Evolutionary conservation across 2,329 filamentous ascomycete species (phyloP).

Genomic region (Neonectria sp.): DNA sequence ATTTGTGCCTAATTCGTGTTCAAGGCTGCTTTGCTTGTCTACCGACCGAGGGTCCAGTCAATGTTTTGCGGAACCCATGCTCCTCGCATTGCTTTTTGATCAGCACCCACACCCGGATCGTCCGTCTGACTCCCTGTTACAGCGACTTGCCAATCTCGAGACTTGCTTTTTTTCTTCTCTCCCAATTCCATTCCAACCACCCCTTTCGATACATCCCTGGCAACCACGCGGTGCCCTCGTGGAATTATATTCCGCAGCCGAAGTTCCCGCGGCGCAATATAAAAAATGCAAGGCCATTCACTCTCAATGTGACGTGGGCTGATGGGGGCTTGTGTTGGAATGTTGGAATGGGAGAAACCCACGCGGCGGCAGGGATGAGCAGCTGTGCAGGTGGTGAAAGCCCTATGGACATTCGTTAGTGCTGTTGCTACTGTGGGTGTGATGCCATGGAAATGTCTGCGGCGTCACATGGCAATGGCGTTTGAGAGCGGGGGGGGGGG

Average conservation of each 20-base stretch:
- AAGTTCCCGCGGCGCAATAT: not conserved
- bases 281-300: not conserved
- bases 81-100: constrained; percentile 5
- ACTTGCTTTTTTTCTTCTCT: not conserved
- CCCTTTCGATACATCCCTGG: not conserved
- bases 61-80: not conserved
- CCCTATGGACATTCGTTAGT: not conserved
- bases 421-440: not conserved
- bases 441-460: not conserved
- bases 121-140: not conserved
- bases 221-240: constrained; percentile 1
- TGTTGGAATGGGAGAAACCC: not conserved
- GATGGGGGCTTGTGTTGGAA: not conserved
- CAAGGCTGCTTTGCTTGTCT: not conserved
- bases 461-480: constrained; percentile 9
- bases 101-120: not conserved
- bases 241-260: not conserved
- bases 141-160: not conserved
- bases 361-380: not conserved
- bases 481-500: not conserved
- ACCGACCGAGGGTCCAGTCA: not conserved
- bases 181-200: not conserved
- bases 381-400: not conserved
- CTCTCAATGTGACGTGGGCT: constrained; percentile 1
- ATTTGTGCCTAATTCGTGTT: not conserved